phyloP scores from a whole-genome alignment of 371 early-diverging fungal species.

The Haplosporangium sp. region DNA sequence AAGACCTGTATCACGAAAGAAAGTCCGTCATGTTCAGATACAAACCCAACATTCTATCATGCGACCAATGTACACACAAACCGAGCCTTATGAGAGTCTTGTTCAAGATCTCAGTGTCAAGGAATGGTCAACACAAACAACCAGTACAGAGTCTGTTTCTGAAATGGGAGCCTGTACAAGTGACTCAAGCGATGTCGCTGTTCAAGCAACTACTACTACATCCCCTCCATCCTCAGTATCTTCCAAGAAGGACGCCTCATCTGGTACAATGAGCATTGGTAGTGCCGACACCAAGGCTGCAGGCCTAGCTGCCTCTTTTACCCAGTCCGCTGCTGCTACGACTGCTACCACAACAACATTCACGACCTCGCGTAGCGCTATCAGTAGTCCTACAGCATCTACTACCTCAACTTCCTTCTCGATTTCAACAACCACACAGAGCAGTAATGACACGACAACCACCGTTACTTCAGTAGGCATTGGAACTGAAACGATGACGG shows the following conservation, averaged over 20 bases:
- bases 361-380: neutral
- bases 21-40: slow-evolving; percentile 56
- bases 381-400: slow-evolving; percentile 4
- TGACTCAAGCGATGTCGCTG: too few relatives aligned
- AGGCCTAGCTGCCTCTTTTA: slow-evolving; percentile 23
- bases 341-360: slow-evolving; percentile 1
- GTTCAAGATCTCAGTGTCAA: slow-evolving; percentile 12
- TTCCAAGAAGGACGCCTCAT: neutral
- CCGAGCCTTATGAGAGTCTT: slow-evolving; percentile 21
- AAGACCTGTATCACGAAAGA: slow-evolving; percentile 30
- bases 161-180: neutral
- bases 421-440: slow-evolving; percentile 1
- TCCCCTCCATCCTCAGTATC: neutral
- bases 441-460: neutral
- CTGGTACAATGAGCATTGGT: neutral
- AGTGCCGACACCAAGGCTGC: slow-evolving; percentile 18
- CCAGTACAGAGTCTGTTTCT: neutral
- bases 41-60: slow-evolving; percentile 54
- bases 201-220: neutral
- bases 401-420: slow-evolving; percentile 1
- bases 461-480: neutral
- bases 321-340: slow-evolving; percentile 12
- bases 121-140: slow-evolving; percentile 4
- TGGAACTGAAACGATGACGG: neutral
- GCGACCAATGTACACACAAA: slow-evolving; percentile 51